phyloP scores from a whole-genome alignment of 169 alveolate genomes.

The Plasmodium coatneyi region DNA sequence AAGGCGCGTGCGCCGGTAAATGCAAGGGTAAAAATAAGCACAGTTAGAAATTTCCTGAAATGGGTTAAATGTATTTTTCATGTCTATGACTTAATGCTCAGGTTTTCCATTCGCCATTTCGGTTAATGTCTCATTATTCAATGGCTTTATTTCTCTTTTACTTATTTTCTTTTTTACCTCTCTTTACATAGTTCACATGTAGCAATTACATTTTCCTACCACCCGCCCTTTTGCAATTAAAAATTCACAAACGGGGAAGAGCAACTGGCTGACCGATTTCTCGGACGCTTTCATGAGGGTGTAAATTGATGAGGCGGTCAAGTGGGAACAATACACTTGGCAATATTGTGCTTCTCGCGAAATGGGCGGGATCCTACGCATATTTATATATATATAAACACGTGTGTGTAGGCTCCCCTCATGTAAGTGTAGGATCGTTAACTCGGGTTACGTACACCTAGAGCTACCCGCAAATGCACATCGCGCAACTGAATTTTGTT shows the following conservation, averaged over 20 bases:
- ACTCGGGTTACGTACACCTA: neutral
- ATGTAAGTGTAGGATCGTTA: neutral
- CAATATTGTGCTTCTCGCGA: neutral
- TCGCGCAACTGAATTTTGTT: neutral
- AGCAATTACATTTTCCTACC: neutral
- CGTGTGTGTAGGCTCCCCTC: neutral
- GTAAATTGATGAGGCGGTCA: neutral
- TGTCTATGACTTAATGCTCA: neutral
- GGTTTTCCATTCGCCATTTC: neutral
- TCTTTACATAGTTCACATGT: neutral
- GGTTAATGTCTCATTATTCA: neutral
- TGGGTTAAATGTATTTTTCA: neutral
- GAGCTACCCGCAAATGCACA: neutral
- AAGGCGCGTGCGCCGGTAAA: neutral
- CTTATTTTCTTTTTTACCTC: neutral
- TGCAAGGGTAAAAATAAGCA: neutral
- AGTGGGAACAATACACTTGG: neutral
- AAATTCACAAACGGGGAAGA: neutral
- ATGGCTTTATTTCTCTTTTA: neutral
- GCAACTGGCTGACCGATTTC: neutral
- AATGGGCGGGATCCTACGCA: neutral
- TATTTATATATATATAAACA: neutral
- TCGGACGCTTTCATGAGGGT: neutral
- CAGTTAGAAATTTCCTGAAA: neutral
- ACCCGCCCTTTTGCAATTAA: neutral